Conservation (phyloP, 2,329 filamentous ascomycete species). For the Trichophyton verrucosum region DNA sequence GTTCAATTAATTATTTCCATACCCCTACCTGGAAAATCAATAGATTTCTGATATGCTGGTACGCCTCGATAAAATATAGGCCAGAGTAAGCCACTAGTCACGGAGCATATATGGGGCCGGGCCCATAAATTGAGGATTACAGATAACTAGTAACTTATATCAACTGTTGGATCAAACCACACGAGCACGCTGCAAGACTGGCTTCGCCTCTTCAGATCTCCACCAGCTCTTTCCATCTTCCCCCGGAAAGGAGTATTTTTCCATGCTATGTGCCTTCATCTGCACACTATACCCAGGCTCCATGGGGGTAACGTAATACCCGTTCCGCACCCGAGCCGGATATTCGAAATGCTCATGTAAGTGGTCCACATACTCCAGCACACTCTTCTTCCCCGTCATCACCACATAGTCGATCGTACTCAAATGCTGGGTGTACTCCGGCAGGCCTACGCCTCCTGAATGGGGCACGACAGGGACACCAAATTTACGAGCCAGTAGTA, state of each 20-base stretch:
- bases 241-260: conserved; percentile 62
- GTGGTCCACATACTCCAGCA: conserved; percentile 87
- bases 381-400: conserved; percentile 65
- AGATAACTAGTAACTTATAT: not conserved
- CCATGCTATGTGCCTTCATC: conserved; percentile 86
- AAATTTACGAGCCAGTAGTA: conserved; percentile 61
- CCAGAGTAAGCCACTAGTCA: not conserved
- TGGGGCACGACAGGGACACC: conserved; percentile 76
- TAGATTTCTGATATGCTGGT: not conserved
- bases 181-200: conserved; percentile 35
- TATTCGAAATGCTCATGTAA: conserved; percentile 87
- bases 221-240: conserved; percentile 73
- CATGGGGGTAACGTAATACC: conserved; percentile 75
- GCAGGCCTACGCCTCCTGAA: conserved; percentile 76
- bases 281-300: conserved; percentile 83
- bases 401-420: conserved; percentile 88
- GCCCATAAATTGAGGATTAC: not conserved
- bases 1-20: not conserved
- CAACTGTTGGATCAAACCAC: not conserved
- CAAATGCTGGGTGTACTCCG: conserved; percentile 87
- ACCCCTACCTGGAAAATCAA: not conserved
- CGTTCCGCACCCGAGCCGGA: conserved; percentile 66
- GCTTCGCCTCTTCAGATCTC: conserved; percentile 64
- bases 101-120: not conserved
- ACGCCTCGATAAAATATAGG: not conserved